A percentile compares a stretch with the other conserved stretches of the same genome.
These are phyloP conservation scores for Hortiboletus campestris DNA, from an alignment of 768 basidiomycete species.

Conservation along the genomic window DNA sequence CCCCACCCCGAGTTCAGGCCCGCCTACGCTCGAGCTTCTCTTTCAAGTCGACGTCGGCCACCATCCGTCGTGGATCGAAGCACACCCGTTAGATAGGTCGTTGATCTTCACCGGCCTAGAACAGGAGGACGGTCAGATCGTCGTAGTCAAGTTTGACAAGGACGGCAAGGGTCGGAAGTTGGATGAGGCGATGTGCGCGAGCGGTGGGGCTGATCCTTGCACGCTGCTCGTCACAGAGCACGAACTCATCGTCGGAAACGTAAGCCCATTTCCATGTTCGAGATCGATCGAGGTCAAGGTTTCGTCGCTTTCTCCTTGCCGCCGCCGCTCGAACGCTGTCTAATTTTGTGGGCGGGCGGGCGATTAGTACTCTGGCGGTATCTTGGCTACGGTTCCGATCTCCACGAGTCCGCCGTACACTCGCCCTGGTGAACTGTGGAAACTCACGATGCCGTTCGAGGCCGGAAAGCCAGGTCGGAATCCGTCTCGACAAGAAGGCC, in stretches of 20 bases:
- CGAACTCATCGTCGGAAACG: conserved; percentile 69
- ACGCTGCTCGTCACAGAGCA: conserved; percentile 55
- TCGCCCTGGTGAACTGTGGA: conserved; percentile 31
- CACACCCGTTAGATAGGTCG: conserved; percentile 53
- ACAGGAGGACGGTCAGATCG: conserved; percentile 60
- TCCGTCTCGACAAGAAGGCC: conserved; percentile 58
- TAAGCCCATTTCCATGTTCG: conserved; percentile 38
- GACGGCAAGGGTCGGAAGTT: conserved; percentile 46
- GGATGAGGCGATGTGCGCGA: conserved; percentile 39
- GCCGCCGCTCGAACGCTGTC: no score
- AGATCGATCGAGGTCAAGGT: not conserved
- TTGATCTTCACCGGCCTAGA: conserved; percentile 68
- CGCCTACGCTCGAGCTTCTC: conserved; percentile 48
- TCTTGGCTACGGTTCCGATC: conserved; percentile 54
- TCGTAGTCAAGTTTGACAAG: conserved; percentile 57
- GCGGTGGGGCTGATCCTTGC: conserved; percentile 64
- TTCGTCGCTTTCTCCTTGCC: no score
- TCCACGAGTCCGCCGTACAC: conserved; percentile 48
- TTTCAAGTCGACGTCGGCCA: conserved; percentile 51
- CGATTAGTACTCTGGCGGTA: conserved; percentile 66
- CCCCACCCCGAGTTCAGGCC: conserved; percentile 43
- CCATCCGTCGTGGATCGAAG: conserved; percentile 77
- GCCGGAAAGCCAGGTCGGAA: conserved; percentile 57
- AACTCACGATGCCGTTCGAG: conserved; percentile 40
- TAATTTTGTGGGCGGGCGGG: not conserved